Base-by-base conservation (phyloP, 805 yeast species). In the Kregervanrija fluxuum region DNA sequence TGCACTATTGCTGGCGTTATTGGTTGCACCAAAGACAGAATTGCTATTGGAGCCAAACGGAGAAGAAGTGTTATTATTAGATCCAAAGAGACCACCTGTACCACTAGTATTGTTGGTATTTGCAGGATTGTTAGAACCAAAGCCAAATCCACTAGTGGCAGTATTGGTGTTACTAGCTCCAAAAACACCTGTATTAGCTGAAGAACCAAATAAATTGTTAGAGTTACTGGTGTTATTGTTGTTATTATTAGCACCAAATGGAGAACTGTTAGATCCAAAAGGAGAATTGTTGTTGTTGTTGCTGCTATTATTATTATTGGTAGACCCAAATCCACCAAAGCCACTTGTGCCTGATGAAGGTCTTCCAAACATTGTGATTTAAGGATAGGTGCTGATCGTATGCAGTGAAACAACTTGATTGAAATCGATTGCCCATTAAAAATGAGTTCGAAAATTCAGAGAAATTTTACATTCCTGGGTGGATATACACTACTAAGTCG, bases 291-390 rank as follows among this genome's bases (percentile, higher is more conserved):
- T 39, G 53, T 38, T 50, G 47, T 22, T 22, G 28, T 22, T 22
- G 28, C 28, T 22, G 28, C 28, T 22, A 22, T 8, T 22, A 22
- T 22, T 22, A 8, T 22, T 22, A 22, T 22, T 22, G 28, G 28
- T 22, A 8, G 28, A 22, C 28, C 28, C 28, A 51, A 68, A 71
- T 30, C 79, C 79, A 11, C 80, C 80, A 57, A 75, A 75, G 14
- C 80, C 80, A 39, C 75, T 67, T 15, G 65, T 57, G 11, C 68
- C 61, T 30, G 52, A 45, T 16, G 70, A 54, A 40, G 73, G 55
- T 48, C 66, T 58, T 39, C 79, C 77, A 65, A 76, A 75, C 80
- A 75, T 68, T 33, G 22, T 35, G 38, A n/a, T 16, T 22, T 22
- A 22, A 22, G 6, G 28, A 22, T 22, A 22, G 4, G 28, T 22